phyloP scores from a whole-genome alignment of 2,329 filamentous ascomycete genomes.

The Neoascochyta sp. region DNA sequence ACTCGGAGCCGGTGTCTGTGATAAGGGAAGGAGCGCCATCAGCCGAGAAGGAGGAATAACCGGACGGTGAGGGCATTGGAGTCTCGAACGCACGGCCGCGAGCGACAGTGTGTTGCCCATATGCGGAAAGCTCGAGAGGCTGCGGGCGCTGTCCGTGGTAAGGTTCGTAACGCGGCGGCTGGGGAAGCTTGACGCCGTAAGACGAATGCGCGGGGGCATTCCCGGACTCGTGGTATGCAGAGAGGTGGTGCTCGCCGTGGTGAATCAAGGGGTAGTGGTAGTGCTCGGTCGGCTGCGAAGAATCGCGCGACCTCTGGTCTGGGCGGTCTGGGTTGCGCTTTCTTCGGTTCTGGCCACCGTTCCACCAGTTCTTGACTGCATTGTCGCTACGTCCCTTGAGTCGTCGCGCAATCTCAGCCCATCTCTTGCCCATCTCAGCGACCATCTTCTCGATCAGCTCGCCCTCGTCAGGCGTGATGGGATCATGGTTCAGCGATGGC shows the following conservation, averaged over 20 bases:
- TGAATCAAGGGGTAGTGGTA: conserved; percentile 28
- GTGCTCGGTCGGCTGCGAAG: conserved; percentile 31
- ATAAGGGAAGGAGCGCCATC: conserved; percentile 65
- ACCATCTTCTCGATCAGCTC: conserved; percentile 74
- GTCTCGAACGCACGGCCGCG: conserved; percentile 46
- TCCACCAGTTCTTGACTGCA: conserved; percentile 98
- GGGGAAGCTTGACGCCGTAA: conserved; percentile 31
- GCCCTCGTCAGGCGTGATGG: conserved; percentile 74
- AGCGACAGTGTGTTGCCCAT: conserved; percentile 17
- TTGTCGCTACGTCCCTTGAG: conserved; percentile 88
- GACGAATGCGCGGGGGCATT: conserved; percentile 27
- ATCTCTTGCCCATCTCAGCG: conserved; percentile 73
- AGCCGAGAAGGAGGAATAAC: conserved; percentile 60
- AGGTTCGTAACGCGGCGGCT: conserved; percentile 30
- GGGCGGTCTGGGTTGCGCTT: conserved; percentile 41
- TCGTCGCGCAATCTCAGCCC: conserved; percentile 85
- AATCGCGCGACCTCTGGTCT: conserved; percentile 24
- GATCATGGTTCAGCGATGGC: conserved; percentile 72
- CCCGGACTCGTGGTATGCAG: conserved; percentile 29
- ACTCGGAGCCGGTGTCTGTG: conserved; percentile 58
- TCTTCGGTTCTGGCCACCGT: conserved; percentile 83
- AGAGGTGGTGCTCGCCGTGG: conserved; percentile 18
- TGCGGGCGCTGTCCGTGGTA: conserved; percentile 32
- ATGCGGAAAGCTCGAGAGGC: conserved; percentile 28
- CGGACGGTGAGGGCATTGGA: conserved; percentile 60